Evolutionary conservation across 768 basidiomycete species (phyloP), one percentile per base, ranked within the genome.

Genomic region (Fistulinella prunicolor): DNA sequence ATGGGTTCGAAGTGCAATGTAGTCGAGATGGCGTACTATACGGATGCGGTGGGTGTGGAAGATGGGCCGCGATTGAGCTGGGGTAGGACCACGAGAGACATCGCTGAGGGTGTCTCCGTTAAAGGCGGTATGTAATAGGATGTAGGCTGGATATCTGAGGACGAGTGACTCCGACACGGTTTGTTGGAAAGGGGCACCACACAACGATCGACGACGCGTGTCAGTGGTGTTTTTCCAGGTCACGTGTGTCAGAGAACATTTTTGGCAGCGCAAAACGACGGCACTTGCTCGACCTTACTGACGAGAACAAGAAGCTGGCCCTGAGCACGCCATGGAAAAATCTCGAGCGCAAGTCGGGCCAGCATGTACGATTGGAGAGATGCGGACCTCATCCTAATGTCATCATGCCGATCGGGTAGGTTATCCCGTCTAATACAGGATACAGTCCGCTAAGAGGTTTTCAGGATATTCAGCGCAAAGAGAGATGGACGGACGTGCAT

Each of bases 1-100:
- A 97, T 91, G 54, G 94, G 85, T 44, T 97, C 94, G 71, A 97
- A 97, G 53, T 85, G 82, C 19, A 97, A 82, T 1, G 89, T 88
- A 83, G 67, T 97, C 95, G 60, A 98, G 83, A 61, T 97, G 92
- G 12, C 95, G 95, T 9, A 97, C 95, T 44, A 99, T 84, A 16
- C 94, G 86, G 61, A 97, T 90, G 53, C 90, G 87, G 61, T 89
- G 85, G 5, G 75, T 6, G 55, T 9, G 22, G 57, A 56, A 36
- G 61, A 56, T 16, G 38, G 42, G 40, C 57, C 46, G 38, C 54
- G 56, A 42, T 59, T 42, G 9, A 63, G 49, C 13, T 53, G 63
- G 28, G 46, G 58, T 9, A 49, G 61, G 44, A 47, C 64, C 9
- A 42, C 52, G 54, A 56, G 55, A 4, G 56, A 57, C 58, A 55